These are phyloP conservation scores for Ganoderma meredithae DNA, from an alignment of 1,284 basidiomycete genomes.

Conservation along the genomic window DNA sequence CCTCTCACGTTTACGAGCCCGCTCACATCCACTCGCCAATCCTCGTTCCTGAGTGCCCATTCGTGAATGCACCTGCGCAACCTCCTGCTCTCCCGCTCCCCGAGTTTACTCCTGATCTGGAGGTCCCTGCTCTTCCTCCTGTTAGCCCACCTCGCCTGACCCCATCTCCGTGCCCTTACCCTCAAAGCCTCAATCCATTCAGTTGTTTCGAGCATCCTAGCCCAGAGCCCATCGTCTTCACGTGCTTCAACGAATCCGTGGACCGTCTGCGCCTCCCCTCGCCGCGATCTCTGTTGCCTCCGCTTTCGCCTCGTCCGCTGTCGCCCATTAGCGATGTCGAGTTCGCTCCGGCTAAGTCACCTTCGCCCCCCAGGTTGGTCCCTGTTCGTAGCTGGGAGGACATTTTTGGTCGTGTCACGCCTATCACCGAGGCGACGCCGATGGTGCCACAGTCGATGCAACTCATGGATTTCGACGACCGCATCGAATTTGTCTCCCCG, in stretches of 20 bases:
- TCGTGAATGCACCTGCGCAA: slow-evolving; percentile 21
- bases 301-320: not conserved
- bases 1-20: not conserved
- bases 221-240: slow-evolving; percentile 39
- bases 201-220: slow-evolving; percentile 31
- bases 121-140: slow-evolving; percentile 1
- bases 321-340: slow-evolving; percentile 9
- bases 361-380: not conserved
- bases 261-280: not conserved
- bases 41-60: not conserved
- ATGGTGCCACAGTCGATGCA: not conserved
- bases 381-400: slow-evolving; percentile 3
- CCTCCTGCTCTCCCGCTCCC: slow-evolving; percentile 28
- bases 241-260: not conserved
- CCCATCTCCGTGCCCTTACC: not conserved
- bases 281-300: not conserved
- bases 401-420: not conserved
- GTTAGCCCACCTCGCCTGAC: not conserved
- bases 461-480: slow-evolving; percentile 29
- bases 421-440: not conserved
- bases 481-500: not conserved
- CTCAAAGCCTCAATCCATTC: slow-evolving; percentile 4
- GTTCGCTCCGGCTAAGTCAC: not conserved
- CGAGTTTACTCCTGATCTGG: slow-evolving; percentile 24
- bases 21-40: not conserved